Conservation (phyloP, 73 alveolate species). For the Paramecium biaurelia region DNA sequence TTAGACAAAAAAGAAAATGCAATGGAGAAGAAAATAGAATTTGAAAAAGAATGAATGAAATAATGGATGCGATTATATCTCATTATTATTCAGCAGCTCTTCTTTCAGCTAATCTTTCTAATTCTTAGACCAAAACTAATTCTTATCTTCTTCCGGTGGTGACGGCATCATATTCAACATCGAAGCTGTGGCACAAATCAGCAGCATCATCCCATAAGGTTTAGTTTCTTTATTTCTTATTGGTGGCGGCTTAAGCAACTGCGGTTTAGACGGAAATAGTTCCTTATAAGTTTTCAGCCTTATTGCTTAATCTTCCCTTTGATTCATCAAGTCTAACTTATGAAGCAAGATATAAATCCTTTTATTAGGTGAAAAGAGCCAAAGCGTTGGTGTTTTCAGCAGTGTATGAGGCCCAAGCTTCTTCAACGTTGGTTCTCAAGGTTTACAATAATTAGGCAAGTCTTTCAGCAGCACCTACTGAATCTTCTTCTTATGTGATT, state of each 20-base stretch:
- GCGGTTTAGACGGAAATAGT: slow-evolving; percentile 46
- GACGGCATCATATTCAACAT: slow-evolving; percentile 34
- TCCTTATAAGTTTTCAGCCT: slow-evolving; percentile 32
- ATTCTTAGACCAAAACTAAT: slow-evolving; percentile 35
- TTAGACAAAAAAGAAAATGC: neutral
- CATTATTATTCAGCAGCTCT: slow-evolving; percentile 53
- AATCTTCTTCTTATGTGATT: slow-evolving; percentile 36
- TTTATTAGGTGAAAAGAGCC: neutral
- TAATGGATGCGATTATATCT: neutral
- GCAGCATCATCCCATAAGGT: slow-evolving; percentile 50
- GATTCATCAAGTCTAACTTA: slow-evolving; percentile 12
- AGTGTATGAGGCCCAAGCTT: slow-evolving; percentile 27
- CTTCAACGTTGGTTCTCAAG: slow-evolving; percentile 47
- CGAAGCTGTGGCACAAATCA: slow-evolving; percentile 34
- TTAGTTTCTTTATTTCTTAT: slow-evolving; percentile 33
- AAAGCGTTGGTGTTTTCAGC: slow-evolving; percentile 23
- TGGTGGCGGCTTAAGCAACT: slow-evolving; percentile 44
- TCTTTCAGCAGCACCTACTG: slow-evolving; percentile 45
- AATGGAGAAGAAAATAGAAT: neutral
- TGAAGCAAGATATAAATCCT: neutral
- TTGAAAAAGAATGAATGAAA: neutral
- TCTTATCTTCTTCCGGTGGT: slow-evolving; percentile 46
- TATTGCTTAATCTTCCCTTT: neutral
- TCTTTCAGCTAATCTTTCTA: slow-evolving; percentile 58
- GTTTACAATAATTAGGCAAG: slow-evolving; percentile 24